phyloP scores from a whole-genome alignment of 129 eudicot genomes.

The Flaveria trinervia region DNA sequence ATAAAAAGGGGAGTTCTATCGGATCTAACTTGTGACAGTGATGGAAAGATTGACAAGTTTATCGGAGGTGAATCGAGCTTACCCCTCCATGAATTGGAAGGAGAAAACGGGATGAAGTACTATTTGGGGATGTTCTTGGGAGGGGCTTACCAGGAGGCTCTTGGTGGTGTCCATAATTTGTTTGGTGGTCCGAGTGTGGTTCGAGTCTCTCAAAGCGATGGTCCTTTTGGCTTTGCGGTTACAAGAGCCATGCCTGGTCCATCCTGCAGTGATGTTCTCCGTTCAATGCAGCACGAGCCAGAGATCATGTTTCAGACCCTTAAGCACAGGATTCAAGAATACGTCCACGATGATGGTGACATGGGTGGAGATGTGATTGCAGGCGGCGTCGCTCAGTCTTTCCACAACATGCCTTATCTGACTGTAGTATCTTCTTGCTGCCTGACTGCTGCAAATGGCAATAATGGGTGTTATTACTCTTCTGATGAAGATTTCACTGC shows the following conservation, averaged over 20 bases:
- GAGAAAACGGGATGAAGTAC: slow-evolving; percentile 45
- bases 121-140: slow-evolving; percentile 96
- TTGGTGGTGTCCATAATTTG: slow-evolving; percentile 87
- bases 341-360: slow-evolving; percentile 39
- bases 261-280: slow-evolving; percentile 77
- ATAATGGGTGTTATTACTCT: slow-evolving; percentile 53
- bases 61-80: slow-evolving; percentile 89
- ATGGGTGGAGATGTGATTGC: slow-evolving; percentile 43
- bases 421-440: slow-evolving; percentile 50
- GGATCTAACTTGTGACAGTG: slow-evolving; percentile 96
- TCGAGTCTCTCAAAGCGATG: slow-evolving; percentile 87
- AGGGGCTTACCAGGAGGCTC: slow-evolving; percentile 94
- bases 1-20: slow-evolving; percentile 62
- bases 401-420: slow-evolving; percentile 85
- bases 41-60: slow-evolving; percentile 84
- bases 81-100: slow-evolving; percentile 75
- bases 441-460: slow-evolving; percentile 49
- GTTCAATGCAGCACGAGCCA: slow-evolving; percentile 91
- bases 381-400: slow-evolving; percentile 61
- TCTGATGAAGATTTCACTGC: slow-evolving; percentile 49
- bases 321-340: slow-evolving; percentile 81
- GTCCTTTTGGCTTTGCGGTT: slow-evolving; percentile 85
- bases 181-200: slow-evolving; percentile 94
- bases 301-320: slow-evolving; percentile 87
- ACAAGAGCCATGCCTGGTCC: slow-evolving; percentile 79